Conservation (phyloP, 768 basidiomycete species). For the Suillus plorans region DNA sequence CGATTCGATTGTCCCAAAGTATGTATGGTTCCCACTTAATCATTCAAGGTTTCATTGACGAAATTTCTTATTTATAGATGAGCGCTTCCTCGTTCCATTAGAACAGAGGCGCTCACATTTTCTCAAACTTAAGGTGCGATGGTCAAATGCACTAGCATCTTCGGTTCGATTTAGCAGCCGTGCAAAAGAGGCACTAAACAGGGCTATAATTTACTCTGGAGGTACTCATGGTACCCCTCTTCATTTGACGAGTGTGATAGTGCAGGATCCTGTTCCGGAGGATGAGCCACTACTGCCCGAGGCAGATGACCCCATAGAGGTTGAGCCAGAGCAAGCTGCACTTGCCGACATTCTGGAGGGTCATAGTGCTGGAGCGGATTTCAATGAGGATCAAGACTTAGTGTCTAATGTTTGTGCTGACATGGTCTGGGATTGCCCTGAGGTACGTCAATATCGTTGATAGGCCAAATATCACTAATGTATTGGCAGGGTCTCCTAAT, state of each 20-base stretch:
- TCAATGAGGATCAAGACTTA: neutral
- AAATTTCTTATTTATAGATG: too few species aligned
- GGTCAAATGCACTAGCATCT: too few species aligned
- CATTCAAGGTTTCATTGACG: too few species aligned
- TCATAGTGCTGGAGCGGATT: neutral
- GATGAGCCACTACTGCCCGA: neutral
- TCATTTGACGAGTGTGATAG: neutral
- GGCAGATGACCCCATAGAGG: neutral
- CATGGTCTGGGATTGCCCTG: neutral
- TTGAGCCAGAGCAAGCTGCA: neutral
- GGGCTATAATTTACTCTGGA: neutral
- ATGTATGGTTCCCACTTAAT: too few species aligned
- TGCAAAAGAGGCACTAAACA: too few species aligned
- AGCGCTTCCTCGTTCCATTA: too few species aligned
- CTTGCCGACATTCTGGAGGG: neutral
- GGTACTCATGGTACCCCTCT: neutral
- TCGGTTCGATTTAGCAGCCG: too few species aligned
- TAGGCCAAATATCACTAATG: neutral
- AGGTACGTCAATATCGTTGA: neutral
- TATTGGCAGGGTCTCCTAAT: neutral
- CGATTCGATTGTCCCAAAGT: too few species aligned
- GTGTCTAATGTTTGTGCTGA: neutral
- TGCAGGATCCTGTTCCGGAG: neutral
- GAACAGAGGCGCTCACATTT: too few species aligned
- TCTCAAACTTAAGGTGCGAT: too few species aligned